Conservation (phyloP, 192 early-diverging fungal genomes). For the Coemansia umbellata region DNA sequence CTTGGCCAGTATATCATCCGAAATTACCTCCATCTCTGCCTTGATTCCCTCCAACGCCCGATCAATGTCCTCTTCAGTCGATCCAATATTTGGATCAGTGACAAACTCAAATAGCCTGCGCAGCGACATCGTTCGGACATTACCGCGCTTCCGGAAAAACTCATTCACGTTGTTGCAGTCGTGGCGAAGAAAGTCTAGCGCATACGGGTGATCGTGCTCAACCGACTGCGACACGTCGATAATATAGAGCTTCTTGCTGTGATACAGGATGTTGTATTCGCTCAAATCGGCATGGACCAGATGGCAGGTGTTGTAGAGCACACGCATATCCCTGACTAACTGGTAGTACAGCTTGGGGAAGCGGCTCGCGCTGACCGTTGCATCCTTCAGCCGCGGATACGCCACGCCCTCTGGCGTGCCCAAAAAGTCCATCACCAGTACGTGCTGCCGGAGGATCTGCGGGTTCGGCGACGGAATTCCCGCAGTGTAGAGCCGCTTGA, state of each 20-base stretch:
- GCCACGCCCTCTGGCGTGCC: conserved; percentile 92
- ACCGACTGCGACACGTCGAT: conserved; percentile 99
- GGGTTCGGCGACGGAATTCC: conserved; percentile 91
- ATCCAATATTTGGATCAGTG: conserved; percentile 57
- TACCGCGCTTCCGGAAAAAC: conserved; percentile 78
- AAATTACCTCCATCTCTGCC: conserved; percentile 26
- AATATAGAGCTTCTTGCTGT: conserved; percentile 76
- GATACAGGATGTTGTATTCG: conserved; percentile 96
- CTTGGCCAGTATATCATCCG: conserved; percentile 52
- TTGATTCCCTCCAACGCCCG: conserved; percentile 64
- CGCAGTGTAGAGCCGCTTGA: conserved; percentile 81
- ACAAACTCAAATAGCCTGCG: conserved; percentile 90
- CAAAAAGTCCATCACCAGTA: conserved; percentile 92
- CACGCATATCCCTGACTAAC: conserved; percentile 81
- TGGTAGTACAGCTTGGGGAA: conserved; percentile 80
- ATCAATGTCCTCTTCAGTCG: conserved; percentile 63
- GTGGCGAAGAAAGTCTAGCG: conserved; percentile 93
- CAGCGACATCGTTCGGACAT: conserved; percentile 68
- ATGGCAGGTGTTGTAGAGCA: conserved; percentile 86
- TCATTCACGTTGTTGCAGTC: conserved; percentile 92
- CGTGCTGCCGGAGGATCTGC: conserved; percentile 83
- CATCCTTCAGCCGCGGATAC: conserved; percentile 93
- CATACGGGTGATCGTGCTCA: conserved; percentile 97
- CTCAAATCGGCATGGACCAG: conserved; percentile 97
- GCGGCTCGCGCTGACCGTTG: conserved; percentile 66